Conservation (phyloP, 176 grass and related monocot species). For the Paspalum vaginatum region DNA sequence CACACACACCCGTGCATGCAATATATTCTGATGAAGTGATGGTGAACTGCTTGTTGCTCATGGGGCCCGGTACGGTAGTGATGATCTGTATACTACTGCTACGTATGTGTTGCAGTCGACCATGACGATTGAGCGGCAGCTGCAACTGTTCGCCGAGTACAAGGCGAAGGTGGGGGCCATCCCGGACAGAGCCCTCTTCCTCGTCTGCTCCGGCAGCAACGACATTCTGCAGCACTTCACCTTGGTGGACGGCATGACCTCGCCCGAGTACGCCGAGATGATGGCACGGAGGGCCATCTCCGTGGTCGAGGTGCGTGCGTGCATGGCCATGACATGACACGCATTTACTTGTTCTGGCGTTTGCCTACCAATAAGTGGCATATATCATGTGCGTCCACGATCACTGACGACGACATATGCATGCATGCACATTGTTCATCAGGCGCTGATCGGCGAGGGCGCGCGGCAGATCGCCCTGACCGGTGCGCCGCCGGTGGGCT, state of each 20-base stretch:
- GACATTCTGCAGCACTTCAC: slow-evolving; percentile 61
- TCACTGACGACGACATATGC: not conserved
- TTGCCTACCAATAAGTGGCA: too few species aligned
- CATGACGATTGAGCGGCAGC: slow-evolving; percentile 57
- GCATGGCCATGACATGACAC: not conserved
- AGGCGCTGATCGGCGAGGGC: slow-evolving; percentile 44
- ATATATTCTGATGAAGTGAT: not conserved
- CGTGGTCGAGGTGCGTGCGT: slow-evolving; percentile 34
- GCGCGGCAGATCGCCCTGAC: slow-evolving; percentile 46
- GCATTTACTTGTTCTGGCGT: too few species aligned
- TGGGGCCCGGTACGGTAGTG: not conserved
- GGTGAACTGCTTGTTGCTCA: not conserved
- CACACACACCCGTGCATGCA: not conserved
- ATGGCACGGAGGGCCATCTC: slow-evolving; percentile 37
- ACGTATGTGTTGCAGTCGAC: slow-evolving; percentile 20
- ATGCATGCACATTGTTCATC: not conserved
- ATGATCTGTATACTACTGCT: not conserved
- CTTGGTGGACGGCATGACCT: slow-evolving; percentile 21
- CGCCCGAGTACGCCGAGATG: slow-evolving; percentile 45
- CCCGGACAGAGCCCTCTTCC: slow-evolving; percentile 37
- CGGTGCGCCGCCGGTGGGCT: slow-evolving; percentile 56
- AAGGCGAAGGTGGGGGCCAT: slow-evolving; percentile 49
- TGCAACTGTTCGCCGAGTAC: slow-evolving; percentile 72
- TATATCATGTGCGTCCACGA: too few species aligned
- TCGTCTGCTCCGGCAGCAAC: slow-evolving; percentile 60